Evolutionary conservation across 345 rosid species (phyloP), one percentile per base, ranked within the genome.

Genomic region (Populus deltoides): DNA sequence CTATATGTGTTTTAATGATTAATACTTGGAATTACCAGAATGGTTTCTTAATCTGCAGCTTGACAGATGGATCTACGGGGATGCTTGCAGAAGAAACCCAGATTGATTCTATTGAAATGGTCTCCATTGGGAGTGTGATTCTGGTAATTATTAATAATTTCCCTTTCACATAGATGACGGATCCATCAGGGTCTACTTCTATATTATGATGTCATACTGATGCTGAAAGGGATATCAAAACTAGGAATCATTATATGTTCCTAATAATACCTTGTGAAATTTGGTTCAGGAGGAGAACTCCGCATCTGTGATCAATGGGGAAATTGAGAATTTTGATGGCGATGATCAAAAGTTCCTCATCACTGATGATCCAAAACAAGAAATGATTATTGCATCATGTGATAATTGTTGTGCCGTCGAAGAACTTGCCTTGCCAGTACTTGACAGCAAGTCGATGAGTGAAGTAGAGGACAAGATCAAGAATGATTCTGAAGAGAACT

Each of bases 241-340:
- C 61, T 55, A 55, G 61, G 63, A 57, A 15, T 31, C 3, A 12
- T 33, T 18, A 18, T 31, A 6, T 75, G 31, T 66, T 53, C 3
- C 25, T 70, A 8, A 75, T 70, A 6, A 78, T n/a, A 47, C 53
- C 65, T 45, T 43, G 55, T 7, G 41, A 43, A 39, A 70, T 82
- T 72, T 70, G 85, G 70, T 75, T 71, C 79, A 88, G 90, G 86
- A 67, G 72, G 85, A 83, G 66, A 74, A 72, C 29, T 72, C 78
- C 8, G 31, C 47, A 10, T 22, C 66, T 13, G 8, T 31, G 57
- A 41, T 10, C 70, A 73, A 66, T 51, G 82, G 62, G 39, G 66
- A 70, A 55, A 62, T 62, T 25, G 82, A 73, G 66, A 24, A 75
- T 70, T 47, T 72, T 41, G 18, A 31, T 15, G 8, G 55, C 12